Base-by-base conservation (phyloP, 306 rosid species). In the Ceratonia siliqua region DNA sequence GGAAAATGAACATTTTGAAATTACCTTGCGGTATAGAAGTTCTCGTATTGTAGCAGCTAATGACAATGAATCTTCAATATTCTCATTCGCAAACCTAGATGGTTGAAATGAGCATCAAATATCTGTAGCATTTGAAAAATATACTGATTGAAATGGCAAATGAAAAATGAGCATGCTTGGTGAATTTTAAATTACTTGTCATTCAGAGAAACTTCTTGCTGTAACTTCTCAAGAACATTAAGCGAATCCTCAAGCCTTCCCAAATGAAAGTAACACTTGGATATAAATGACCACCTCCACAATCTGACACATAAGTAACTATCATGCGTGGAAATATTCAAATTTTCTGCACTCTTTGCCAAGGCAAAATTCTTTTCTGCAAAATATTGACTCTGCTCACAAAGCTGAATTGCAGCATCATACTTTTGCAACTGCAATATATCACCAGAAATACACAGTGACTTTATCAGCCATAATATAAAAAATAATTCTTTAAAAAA, bases 161-260 rank as follows among this genome's bases (percentile, higher is more conserved):
- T 45, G 41, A 72, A 80, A 79, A 71, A 59, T 67, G 43, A 78
- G 50, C 38, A 17, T 72, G 81, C 54, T 39, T 17, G 25, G 27
- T 62, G 56, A 78, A 58, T 27, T 65, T 58, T 35, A 42, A 75
- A 82, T 82, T 86, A 91, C 98, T 76, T 92, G 71, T 87, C 80
- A 57, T 76, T 70, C 18, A 54, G 56, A 41, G 86, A 73, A 67
- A 78, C 85, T 58, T 64, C 71, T 83, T 87, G 82, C 79, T 76
- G 83, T 36, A 94, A 85, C 82, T 90, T 90, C 72, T 89, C 89
- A 41, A 94, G 87, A 70, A 79, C 42, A 76, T 81, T 79, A 77
- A 91, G 95, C 17, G 97, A 93, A 48, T 90, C 88, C 82, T 94
- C 95, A 48, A 94, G 83, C 85, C 74, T 90, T 81, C 98, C 98